Evolutionary conservation across 306 rosid species (phyloP).

Genomic region (Pyrus pyrifolia): DNA sequence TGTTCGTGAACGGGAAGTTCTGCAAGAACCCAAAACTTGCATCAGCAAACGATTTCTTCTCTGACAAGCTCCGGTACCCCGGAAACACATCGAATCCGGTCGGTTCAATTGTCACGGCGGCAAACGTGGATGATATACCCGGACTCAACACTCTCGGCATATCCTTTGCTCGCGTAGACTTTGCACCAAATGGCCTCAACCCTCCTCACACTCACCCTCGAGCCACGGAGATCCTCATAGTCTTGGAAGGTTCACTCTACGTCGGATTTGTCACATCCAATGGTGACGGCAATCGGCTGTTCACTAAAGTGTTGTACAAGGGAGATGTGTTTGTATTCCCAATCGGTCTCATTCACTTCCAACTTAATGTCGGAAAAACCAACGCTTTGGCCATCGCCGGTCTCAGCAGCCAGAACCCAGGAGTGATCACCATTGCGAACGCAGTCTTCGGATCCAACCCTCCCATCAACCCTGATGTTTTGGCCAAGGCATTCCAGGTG

Average conservation of each 20-base stretch:
- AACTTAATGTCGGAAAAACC: neutral
- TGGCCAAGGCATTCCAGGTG: conserved; percentile 4
- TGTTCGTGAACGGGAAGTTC: conserved; percentile 5
- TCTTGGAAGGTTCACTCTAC: conserved; percentile 1
- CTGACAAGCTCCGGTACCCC: neutral
- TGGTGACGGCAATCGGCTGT: neutral
- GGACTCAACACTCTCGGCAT: conserved; percentile 7
- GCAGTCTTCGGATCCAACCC: neutral
- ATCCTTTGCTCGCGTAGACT: neutral
- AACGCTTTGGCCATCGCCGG: neutral
- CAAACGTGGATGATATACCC: neutral
- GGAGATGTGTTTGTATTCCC: neutral
- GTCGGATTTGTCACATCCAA: conserved; percentile 10
- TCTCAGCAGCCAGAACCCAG: neutral
- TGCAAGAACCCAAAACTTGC: neutral
- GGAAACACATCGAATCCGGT: neutral
- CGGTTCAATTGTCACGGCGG: neutral
- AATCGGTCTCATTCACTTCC: neutral
- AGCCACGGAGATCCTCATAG: neutral
- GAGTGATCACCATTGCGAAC: neutral
- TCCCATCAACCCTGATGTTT: neutral
- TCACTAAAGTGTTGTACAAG: neutral
- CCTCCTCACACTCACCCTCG: conserved; percentile 12
- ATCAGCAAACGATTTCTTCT: neutral
- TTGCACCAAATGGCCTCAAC: neutral